Base-by-base conservation (phyloP, 192 early-diverging fungal species). In the Linnemannia exigua region DNA sequence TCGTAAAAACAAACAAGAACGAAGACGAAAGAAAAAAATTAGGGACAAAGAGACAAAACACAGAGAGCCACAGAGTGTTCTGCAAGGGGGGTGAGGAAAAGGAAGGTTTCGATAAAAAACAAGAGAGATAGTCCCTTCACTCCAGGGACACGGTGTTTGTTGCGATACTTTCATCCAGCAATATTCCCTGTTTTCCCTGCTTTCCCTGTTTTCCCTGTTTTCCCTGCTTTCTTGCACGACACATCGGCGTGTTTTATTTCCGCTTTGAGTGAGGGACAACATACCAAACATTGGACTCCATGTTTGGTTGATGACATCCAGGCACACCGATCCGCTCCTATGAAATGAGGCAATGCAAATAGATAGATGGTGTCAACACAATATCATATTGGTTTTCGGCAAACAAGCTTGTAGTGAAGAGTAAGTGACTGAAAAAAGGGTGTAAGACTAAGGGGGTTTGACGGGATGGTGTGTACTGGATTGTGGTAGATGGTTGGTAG, bases 271-370 rank as follows among this genome's bases (percentile, higher is more conserved):
- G 9, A 44, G 41, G 41, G 41, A 12, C 44, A 54, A 54, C 72
- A 67, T 90, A 97, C 96, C 97, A 92, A 99, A 99, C 98, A 99
- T 99, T 70, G 99, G 99, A 76, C 95, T 96, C 99, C 99, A 99
- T 15, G 98, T 99, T 87, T 99, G 99, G 89, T 99, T 99, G 88
- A 99, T 99, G 28, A 99, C 99, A 88, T 99, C 99, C 81, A 99
- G 90, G 87, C 99, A 99, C 37, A 99, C 99, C 1, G 98, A 99
- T 33, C 99, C 99, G 84, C 97, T 98, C 87, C 96, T 97, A 63
- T 63, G 28, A 9, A 63, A 63, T 63, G 28, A 63, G 58, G 28
- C 58, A 63, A 33, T 63, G 28, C 31, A 6, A 15, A 63, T 3
- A 63, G 11, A 25, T 12, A 63, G 14, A 63, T 31, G 58, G 58